A percentile compares a stretch with the other conserved stretches of the same genome.
Conservation (phyloP, 1,139 yeast genomes). For the Saccharomyces pastorianus region DNA sequence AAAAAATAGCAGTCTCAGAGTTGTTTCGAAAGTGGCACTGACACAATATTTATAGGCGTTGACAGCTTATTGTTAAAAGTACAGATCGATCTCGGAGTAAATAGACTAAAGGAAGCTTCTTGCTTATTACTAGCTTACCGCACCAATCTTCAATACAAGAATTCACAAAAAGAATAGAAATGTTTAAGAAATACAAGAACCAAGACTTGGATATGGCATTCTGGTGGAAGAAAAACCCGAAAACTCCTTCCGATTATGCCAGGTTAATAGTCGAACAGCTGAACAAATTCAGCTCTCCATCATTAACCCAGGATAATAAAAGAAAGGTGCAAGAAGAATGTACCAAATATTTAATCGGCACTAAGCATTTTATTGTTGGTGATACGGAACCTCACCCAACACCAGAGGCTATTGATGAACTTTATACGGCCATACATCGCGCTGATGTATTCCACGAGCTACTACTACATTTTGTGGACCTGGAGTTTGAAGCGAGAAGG, state of each 20-base stretch:
- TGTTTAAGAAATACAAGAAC: conserved; percentile 28
- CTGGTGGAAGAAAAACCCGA: conserved; percentile 84
- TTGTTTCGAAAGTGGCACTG: background rate
- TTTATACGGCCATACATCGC: conserved; percentile 35
- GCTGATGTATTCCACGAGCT: conserved; percentile 61
- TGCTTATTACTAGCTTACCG: background rate
- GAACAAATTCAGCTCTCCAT: conserved; percentile 38
- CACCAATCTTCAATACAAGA: background rate
- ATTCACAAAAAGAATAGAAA: background rate
- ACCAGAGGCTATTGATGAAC: conserved; percentile 64
- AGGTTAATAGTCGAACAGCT: conserved; percentile 69
- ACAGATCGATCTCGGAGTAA: background rate
- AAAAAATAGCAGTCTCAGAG: background rate
- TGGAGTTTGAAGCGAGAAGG: conserved; percentile 86
- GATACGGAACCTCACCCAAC: conserved; percentile 60
- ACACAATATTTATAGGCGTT: background rate
- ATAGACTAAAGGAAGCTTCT: background rate
- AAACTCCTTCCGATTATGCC: conserved; percentile 79
- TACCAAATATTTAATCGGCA: conserved; percentile 56
- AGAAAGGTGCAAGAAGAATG: conserved; percentile 71
- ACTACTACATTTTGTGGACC: conserved; percentile 46
- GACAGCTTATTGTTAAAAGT: background rate
- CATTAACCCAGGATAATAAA: conserved; percentile 39
- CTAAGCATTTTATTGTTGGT: conserved; percentile 64
- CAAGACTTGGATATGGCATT: conserved; percentile 59